Conservation (phyloP, 768 basidiomycete species). For the Pulveroboletus sp. region DNA sequence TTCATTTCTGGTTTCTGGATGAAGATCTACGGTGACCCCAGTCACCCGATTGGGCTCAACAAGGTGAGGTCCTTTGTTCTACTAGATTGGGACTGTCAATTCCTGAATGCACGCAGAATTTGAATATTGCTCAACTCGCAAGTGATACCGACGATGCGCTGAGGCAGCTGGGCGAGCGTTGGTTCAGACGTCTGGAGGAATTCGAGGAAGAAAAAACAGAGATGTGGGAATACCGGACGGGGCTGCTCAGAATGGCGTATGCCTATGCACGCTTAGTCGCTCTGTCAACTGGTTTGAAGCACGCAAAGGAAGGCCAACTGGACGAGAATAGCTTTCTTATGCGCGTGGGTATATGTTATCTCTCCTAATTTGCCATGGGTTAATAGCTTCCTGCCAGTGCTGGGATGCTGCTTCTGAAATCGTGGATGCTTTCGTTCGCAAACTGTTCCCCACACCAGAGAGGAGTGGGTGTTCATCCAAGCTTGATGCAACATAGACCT, state of each 20-base stretch:
- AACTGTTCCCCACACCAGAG: conserved; percentile 46
- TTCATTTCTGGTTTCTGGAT: conserved; percentile 55
- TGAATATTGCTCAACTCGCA: conserved; percentile 61
- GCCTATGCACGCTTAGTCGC: conserved; percentile 67
- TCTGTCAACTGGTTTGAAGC: conserved; percentile 74
- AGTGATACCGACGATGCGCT: conserved; percentile 66
- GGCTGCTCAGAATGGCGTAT: conserved; percentile 56
- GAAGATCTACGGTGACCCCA: conserved; percentile 68
- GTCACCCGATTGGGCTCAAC: conserved; percentile 71
- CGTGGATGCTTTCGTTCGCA: conserved; percentile 54
- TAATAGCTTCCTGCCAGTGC: conserved; percentile 40
- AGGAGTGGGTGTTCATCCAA: conserved; percentile 41
- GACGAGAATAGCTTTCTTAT: conserved; percentile 63
- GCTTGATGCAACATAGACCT: background rate
- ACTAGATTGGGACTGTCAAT: background rate
- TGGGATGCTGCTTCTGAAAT: conserved; percentile 62
- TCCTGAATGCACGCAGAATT: conserved; percentile 36
- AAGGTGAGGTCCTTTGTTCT: conserved; percentile 40
- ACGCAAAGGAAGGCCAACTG: conserved; percentile 51
- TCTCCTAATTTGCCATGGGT: background rate
- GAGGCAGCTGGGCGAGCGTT: conserved; percentile 47
- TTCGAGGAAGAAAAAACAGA: conserved; percentile 49
- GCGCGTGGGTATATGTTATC: conserved; percentile 43
- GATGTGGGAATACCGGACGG: conserved; percentile 56
- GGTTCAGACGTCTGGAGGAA: conserved; percentile 48